A percentile compares a stretch with the other conserved stretches of the same genome.
These are phyloP conservation scores for Leptographium wingfieldii DNA, from an alignment of 2,329 filamentous ascomycete species.

Conservation along the genomic window DNA sequence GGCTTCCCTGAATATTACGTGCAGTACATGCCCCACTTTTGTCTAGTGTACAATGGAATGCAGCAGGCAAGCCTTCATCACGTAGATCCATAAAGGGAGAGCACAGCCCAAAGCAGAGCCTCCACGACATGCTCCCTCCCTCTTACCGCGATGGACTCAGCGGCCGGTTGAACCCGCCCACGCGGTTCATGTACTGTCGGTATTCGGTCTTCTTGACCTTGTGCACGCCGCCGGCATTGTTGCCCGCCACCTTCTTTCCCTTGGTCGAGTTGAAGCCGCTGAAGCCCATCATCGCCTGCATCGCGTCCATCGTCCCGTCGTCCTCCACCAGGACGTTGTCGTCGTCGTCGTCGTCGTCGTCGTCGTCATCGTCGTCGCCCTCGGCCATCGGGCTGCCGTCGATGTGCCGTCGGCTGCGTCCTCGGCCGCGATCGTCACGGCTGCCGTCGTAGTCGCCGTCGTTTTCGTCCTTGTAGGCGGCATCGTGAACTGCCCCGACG, in stretches of 20 bases:
- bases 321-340: slow-evolving; percentile 40
- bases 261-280: slow-evolving; percentile 77
- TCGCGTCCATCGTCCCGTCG: slow-evolving; percentile 57
- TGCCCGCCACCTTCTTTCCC: slow-evolving; percentile 76
- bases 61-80: background rate
- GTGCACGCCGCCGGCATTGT: slow-evolving; percentile 66
- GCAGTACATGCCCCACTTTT: too few relatives aligned
- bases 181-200: slow-evolving; percentile 89
- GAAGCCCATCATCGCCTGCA: slow-evolving; percentile 87
- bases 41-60: too few relatives aligned
- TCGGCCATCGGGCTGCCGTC: background rate
- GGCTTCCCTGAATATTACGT: too few relatives aligned
- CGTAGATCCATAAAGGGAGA: too few relatives aligned
- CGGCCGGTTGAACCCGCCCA: slow-evolving; percentile 71
- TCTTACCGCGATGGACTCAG: slow-evolving; percentile 42
- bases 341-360: slow-evolving; percentile 18
- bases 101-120: background rate
- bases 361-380: background rate
- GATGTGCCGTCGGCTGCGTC: background rate
- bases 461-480: slow-evolving; percentile 20
- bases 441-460: background rate
- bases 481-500: slow-evolving; percentile 2
- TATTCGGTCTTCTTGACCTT: slow-evolving; percentile 95
- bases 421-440: background rate
- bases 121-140: background rate